These are phyloP conservation scores for Sphagnum tenellum DNA, from an alignment of 225 moss, liverwort and hornwort species.

Conservation along the genomic window DNA sequence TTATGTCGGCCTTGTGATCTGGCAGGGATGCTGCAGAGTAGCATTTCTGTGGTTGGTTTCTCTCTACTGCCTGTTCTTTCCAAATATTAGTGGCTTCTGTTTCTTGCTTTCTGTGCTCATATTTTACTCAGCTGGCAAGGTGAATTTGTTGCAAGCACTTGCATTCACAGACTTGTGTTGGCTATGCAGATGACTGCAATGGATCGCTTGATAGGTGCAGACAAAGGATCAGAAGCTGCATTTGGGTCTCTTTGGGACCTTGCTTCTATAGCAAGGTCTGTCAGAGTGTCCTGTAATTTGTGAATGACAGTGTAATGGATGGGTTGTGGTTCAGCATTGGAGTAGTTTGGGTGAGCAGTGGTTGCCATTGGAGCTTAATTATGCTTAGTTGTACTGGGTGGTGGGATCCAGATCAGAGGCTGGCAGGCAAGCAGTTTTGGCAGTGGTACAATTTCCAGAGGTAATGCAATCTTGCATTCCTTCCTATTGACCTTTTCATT, in stretches of 20 bases:
- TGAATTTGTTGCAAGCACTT: slow-evolving; percentile 9
- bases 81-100: not conserved
- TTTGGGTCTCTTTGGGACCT: slow-evolving; percentile 85
- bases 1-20: slow-evolving; percentile 55
- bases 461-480: slow-evolving; percentile 20
- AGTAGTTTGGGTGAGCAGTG: too few relatives aligned
- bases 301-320: too few relatives aligned
- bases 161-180: slow-evolving; percentile 2
- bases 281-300: not conserved
- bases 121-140: not conserved
- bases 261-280: slow-evolving; percentile 67
- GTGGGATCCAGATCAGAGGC: slow-evolving; percentile 53
- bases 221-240: slow-evolving; percentile 51
- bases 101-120: too few relatives aligned
- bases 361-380: too few relatives aligned
- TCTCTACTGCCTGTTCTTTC: not conserved
- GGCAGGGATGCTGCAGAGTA: slow-evolving; percentile 57
- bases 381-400: not conserved
- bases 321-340: too few relatives aligned
- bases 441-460: slow-evolving; percentile 81
- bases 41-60: slow-evolving; percentile 63
- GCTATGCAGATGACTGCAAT: slow-evolving; percentile 57
- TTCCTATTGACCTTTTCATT: not conserved
- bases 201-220: slow-evolving; percentile 64
- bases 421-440: slow-evolving; percentile 72